A percentile compares a stretch with the other conserved stretches of the same genome.
Evolutionary conservation across 2,329 filamentous ascomycete species (phyloP).

Genomic region (Botrytis pseudocinerea): DNA sequence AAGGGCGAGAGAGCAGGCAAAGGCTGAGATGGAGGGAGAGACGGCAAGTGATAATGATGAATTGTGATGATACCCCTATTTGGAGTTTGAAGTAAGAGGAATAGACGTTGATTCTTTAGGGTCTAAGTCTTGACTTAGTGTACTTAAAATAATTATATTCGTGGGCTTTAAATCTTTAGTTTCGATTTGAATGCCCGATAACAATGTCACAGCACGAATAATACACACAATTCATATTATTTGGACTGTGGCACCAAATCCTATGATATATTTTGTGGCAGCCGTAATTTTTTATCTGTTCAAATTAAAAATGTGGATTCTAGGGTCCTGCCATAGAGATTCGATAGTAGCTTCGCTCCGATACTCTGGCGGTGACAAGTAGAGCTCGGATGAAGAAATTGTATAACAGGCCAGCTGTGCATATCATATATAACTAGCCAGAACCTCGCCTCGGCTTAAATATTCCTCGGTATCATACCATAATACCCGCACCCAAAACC

Average conservation of each 20-base stretch:
- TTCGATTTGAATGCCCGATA: neutral
- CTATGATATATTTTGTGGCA: too few relatives aligned
- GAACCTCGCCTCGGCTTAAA: neutral
- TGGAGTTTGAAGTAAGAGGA: neutral
- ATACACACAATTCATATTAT: neutral
- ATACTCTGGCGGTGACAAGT: neutral
- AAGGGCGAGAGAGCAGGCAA: neutral
- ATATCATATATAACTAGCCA: neutral
- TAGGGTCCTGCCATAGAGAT: too few relatives aligned
- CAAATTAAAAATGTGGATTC: too few relatives aligned
- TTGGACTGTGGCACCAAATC: neutral
- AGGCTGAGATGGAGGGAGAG: neutral
- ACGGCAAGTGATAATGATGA: conserved; percentile 15
- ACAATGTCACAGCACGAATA: neutral
- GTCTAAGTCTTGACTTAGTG: neutral
- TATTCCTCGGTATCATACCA: too few relatives aligned
- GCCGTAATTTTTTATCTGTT: too few relatives aligned
- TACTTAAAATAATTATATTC: neutral
- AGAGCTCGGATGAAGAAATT: neutral
- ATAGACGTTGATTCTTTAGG: neutral
- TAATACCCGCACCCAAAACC: too few relatives aligned
- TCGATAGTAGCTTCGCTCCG: neutral
- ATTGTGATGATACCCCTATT: conserved; percentile 1
- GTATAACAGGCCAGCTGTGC: too few relatives aligned
- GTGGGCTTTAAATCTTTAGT: neutral